phyloP scores from a whole-genome alignment of 352 stramenopile genomes.

The Nannochloropsis limnetica region DNA sequence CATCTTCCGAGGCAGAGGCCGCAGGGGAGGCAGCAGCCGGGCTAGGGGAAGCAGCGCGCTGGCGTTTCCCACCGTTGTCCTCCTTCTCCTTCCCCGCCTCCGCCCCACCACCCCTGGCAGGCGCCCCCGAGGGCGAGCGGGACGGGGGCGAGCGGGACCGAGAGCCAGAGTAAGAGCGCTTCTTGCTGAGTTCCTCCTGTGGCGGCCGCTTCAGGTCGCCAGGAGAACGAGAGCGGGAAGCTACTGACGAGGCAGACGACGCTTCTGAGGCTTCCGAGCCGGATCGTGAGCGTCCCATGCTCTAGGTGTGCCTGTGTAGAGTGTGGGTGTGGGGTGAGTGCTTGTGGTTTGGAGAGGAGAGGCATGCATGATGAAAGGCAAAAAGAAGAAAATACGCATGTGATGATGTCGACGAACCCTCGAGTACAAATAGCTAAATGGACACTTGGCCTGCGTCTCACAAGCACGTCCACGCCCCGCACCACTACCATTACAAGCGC shows the following conservation, averaged over 20 bases:
- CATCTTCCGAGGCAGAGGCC: not conserved
- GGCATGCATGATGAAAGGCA: not conserved
- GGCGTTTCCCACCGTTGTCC: not conserved
- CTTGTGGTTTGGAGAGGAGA: not conserved
- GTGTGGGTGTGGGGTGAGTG: not conserved
- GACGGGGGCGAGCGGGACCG: not conserved
- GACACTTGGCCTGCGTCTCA: not conserved
- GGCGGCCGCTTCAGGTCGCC: not conserved
- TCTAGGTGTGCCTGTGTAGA: not conserved
- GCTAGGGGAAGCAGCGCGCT: not conserved
- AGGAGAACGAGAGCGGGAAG: not conserved
- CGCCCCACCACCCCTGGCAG: not conserved
- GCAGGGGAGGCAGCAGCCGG: not conserved
- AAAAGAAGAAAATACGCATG: not conserved
- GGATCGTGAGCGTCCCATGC: not conserved
- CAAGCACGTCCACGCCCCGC: not conserved
- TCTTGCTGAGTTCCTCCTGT: not conserved
- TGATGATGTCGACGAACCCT: not conserved
- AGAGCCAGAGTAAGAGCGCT: not conserved
- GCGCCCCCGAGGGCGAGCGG: not conserved
- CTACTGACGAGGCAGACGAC: not conserved
- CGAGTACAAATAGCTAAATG: too few species aligned
- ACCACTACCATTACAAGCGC: not conserved
- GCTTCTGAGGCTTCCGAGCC: not conserved
- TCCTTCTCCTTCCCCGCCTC: constrained; percentile 1